Conservation (phyloP, 1,139 yeast species). For the Suhomyces wounanorum region DNA sequence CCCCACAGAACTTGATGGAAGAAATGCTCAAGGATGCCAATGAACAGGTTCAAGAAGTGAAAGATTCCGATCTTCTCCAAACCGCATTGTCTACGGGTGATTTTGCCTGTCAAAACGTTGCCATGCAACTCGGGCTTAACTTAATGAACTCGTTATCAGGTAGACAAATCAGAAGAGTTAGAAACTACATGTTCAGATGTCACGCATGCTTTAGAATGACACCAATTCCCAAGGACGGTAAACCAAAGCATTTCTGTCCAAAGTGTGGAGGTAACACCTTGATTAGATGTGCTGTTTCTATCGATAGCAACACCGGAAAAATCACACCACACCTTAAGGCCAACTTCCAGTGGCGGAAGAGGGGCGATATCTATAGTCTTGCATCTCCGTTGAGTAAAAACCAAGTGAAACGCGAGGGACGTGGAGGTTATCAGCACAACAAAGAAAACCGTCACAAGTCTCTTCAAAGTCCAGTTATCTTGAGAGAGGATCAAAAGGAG, state of each 20-base stretch:
- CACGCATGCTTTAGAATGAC: constrained; percentile 91
- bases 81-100: constrained; percentile 94
- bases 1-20: constrained; percentile 78
- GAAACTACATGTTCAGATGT: constrained; percentile 93
- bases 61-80: constrained; percentile 35
- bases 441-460: constrained; percentile 58
- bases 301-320: constrained; percentile 76
- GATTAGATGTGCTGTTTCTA: constrained; percentile 85
- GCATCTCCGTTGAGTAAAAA: constrained; percentile 73
- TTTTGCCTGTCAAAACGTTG: constrained; percentile 95
- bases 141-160: constrained; percentile 87
- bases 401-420: constrained; percentile 62
- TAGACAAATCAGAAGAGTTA: constrained; percentile 76
- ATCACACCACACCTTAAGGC: constrained; percentile 88
- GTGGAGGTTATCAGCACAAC: constrained; percentile 72
- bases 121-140: constrained; percentile 86
- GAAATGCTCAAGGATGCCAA: constrained; percentile 65
- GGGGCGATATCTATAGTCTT: constrained; percentile 80
- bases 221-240: constrained; percentile 75
- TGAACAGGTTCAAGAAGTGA: constrained; percentile 40
- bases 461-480: constrained; percentile 53
- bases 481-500: constrained; percentile 93
- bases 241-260: constrained; percentile 89
- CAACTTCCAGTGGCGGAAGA: constrained; percentile 90
- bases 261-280: constrained; percentile 93